Percentiles rank a stretch among this genome's conserved stretches.
These are phyloP conservation scores for Parathielavia hyrcaniae DNA, from an alignment of 495 filamentous ascomycete genomes.

Conservation along the genomic window DNA sequence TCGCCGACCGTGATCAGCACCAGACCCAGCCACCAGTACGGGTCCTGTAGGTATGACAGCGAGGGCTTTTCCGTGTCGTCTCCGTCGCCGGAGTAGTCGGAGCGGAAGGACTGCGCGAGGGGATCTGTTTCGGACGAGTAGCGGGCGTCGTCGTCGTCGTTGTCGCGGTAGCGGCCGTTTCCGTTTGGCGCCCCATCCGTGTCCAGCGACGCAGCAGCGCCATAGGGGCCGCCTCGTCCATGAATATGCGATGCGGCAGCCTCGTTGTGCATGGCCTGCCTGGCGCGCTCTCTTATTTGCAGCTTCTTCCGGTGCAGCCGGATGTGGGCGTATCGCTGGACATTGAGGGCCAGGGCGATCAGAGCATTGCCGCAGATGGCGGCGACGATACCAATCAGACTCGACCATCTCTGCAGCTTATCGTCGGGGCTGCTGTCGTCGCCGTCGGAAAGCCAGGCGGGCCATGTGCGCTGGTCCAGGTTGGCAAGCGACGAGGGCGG, in stretches of 20 bases:
- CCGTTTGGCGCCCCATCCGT: conserved; percentile 25
- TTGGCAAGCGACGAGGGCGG: not conserved
- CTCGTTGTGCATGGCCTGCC: conserved; percentile 36
- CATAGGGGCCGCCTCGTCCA: conserved; percentile 28
- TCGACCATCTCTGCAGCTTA: conserved; percentile 72
- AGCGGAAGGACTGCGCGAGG: conserved; percentile 43
- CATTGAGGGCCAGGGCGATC: conserved; percentile 91
- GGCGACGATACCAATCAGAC: conserved; percentile 86
- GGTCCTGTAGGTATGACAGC: conserved; percentile 68
- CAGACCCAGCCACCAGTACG: conserved; percentile 94
- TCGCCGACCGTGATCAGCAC: conserved; percentile 89
- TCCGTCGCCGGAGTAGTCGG: conserved; percentile 37
- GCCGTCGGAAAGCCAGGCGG: conserved; percentile 11
- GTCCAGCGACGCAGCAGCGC: conserved; percentile 16
- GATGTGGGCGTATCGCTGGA: conserved; percentile 92
- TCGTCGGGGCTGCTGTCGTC: conserved; percentile 38
- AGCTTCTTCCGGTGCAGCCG: conserved; percentile 50
- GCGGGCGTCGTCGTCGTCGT: conserved; percentile 29
- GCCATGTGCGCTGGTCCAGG: conserved; percentile 1
- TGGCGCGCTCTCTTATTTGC: conserved; percentile 46
- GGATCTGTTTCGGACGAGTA: conserved; percentile 44
- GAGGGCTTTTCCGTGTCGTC: conserved; percentile 32
- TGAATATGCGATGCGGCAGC: not conserved
- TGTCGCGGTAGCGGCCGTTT: conserved; percentile 23
- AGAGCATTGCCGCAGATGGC: conserved; percentile 87